Base-by-base conservation (phyloP, 345 rosid genomes). In the Xanthoceras sorbifolium region DNA sequence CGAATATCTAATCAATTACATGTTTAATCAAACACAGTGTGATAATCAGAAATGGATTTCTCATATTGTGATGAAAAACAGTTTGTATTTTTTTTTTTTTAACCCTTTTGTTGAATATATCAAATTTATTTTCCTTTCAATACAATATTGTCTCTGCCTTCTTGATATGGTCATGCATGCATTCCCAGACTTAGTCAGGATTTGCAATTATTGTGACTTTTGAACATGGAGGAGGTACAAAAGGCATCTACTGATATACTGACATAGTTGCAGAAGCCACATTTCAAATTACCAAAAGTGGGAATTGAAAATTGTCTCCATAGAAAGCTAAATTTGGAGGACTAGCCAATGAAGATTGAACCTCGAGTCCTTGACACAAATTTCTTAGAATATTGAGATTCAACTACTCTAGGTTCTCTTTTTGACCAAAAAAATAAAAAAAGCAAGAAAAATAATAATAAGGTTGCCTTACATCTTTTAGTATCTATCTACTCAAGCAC, bases 1-100 rank as follows among this genome's bases (percentile, higher is more conserved):
- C 93, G 23, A 80, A 34, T 18, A 76, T 95, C 82, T 87, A 82
- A 84, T 75, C 28, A 60, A n/a, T 29, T 2, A 9, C 54, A 28
- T 52, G 60, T 79, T 74, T 67, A n/a, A 57, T 31, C 57, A 38
- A 46, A 72, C 73, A 46, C 34, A n/a, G n/a, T 9, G 73, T 17
- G 59, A 40, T 44, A 10, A 5, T 10, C 60, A 32, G 31, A 50
- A 46, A 52, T 40, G 74, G 29, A 44, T 4, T 64, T 71, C 52
- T 55, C 40, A 9, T 38, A 64, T 31, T 28, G 23, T 52, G 46
- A 4, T 71, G 81, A 48, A 44, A n/a, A 50, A n/a, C 46, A 67
- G 60, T 66, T 77, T 31, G 72, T 54, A n/a, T n/a, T n/a, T n/a
- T n/a, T n/a, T n/a, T n/a, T n/a, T n/a, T 31, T 59, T 74, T n/a